Evolutionary conservation across 371 early-diverging fungal genomes (phyloP).

Genomic region (Rhizopus arrhizus): DNA sequence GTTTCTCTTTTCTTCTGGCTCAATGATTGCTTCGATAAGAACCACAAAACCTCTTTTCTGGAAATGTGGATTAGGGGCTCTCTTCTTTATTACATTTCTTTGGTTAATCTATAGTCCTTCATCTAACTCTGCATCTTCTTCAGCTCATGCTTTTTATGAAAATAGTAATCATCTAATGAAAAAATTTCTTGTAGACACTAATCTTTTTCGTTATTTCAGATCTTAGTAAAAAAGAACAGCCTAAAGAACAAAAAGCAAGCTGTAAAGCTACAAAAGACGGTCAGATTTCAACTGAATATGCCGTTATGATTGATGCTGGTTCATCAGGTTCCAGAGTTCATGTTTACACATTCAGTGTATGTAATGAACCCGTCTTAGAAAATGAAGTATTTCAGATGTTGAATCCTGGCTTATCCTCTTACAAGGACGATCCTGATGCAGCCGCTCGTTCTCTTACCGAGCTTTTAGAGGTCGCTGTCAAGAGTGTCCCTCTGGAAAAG

Average conservation of each 20-base stretch:
- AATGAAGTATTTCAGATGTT: constrained; percentile 82
- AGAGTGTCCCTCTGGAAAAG: constrained; percentile 53
- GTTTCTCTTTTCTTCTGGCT: not conserved
- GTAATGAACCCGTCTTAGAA: constrained; percentile 64
- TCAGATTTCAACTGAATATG: constrained; percentile 36
- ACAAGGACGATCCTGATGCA: constrained; percentile 59
- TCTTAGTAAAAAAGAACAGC: not conserved
- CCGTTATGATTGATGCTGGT: constrained; percentile 90
- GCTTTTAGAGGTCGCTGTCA: constrained; percentile 72
- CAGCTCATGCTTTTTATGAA: too few species aligned
- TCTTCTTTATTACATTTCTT: constrained; percentile 13
- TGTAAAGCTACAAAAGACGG: constrained; percentile 53
- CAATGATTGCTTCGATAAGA: constrained; percentile 23
- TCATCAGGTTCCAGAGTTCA: constrained; percentile 96
- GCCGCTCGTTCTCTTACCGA: constrained; percentile 80
- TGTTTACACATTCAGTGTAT: constrained; percentile 84
- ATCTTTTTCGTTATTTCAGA: too few species aligned
- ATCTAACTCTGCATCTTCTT: not conserved
- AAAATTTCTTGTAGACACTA: not conserved
- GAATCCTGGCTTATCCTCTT: constrained; percentile 84
- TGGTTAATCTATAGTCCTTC: constrained; percentile 18
- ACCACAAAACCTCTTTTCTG: constrained; percentile 22
- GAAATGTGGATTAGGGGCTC: constrained; percentile 18
- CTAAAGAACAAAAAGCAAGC: constrained; percentile 16
- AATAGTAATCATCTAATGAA: not conserved